phyloP scores from a whole-genome alignment of 345 rosid genomes.

The Eutrema heterophyllum region DNA sequence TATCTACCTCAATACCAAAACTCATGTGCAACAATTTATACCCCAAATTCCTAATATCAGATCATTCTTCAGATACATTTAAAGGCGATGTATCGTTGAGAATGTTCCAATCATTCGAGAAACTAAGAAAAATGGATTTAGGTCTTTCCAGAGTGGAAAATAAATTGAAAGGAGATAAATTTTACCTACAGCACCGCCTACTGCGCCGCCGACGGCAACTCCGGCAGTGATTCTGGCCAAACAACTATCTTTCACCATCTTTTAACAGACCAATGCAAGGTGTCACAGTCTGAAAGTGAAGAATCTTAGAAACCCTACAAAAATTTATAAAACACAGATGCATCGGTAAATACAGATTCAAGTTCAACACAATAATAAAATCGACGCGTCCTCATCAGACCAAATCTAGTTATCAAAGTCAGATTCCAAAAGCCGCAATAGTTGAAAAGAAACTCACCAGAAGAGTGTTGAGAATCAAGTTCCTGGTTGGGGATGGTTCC shows the following conservation, averaged over 20 bases:
- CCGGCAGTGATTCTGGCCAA: constrained; percentile 74
- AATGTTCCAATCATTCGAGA: background rate
- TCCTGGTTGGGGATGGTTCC: no score
- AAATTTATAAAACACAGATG: no score
- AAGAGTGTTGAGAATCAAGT: no score
- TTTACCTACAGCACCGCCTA: constrained; percentile 91
- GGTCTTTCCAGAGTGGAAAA: background rate
- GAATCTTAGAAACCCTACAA: no score
- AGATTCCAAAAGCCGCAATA: no score
- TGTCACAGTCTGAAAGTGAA: no score
- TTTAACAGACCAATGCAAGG: background rate
- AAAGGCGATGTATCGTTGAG: background rate
- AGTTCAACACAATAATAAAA: no score
- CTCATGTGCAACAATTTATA: background rate
- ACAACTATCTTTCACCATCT: constrained; percentile 88
- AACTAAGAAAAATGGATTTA: background rate
- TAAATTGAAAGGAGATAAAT: background rate
- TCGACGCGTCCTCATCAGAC: no score
- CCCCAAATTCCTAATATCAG: background rate
- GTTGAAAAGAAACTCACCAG: no score
- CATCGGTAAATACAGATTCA: no score
- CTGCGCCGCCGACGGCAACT: constrained; percentile 89
- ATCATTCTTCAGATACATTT: background rate
- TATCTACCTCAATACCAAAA: background rate
- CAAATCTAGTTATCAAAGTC: no score